Percentiles rank a stretch among this genome's conserved stretches.
Conservation (phyloP, 2,329 filamentous ascomycete genomes). For the Arthrobotrys iridis region DNA sequence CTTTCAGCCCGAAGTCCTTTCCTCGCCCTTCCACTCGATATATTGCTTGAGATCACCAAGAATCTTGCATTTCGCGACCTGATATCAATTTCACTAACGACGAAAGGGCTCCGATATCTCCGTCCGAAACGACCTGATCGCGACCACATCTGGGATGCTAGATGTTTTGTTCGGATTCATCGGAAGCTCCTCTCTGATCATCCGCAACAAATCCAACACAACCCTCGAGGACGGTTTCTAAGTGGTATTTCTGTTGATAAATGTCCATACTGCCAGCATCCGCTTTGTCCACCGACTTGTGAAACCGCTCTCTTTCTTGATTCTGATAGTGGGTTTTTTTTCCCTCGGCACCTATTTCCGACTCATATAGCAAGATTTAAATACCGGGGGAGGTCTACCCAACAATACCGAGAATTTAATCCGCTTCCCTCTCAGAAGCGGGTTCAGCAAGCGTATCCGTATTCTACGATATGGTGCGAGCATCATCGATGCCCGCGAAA, state of each 20-base stretch:
- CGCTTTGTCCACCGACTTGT: slow-evolving; percentile 22
- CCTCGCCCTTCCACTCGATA: slow-evolving; percentile 17
- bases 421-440: not conserved
- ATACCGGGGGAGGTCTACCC: not conserved
- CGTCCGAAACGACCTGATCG: slow-evolving; percentile 1
- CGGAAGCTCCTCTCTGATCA: not conserved
- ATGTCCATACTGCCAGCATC: slow-evolving; percentile 21
- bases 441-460: not conserved
- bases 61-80: slow-evolving; percentile 20
- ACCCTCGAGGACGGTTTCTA: not conserved
- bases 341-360: slow-evolving; percentile 23
- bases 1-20: not conserved
- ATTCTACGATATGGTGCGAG: slow-evolving; percentile 46
- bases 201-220: not conserved
- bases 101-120: slow-evolving; percentile 19
- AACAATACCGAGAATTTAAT: not conserved
- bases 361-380: slow-evolving; percentile 18
- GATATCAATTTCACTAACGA: slow-evolving; percentile 28
- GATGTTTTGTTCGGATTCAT: slow-evolving; percentile 10
- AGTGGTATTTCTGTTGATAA: not conserved
- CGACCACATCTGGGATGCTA: not conserved
- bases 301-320: slow-evolving; percentile 28
- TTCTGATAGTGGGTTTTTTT: slow-evolving; percentile 29
- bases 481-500: slow-evolving; percentile 40
- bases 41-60: slow-evolving; percentile 1